These are phyloP conservation scores for Melanomma pulvis-pyrius DNA, from an alignment of 495 filamentous ascomycete genomes.

Conservation along the genomic window DNA sequence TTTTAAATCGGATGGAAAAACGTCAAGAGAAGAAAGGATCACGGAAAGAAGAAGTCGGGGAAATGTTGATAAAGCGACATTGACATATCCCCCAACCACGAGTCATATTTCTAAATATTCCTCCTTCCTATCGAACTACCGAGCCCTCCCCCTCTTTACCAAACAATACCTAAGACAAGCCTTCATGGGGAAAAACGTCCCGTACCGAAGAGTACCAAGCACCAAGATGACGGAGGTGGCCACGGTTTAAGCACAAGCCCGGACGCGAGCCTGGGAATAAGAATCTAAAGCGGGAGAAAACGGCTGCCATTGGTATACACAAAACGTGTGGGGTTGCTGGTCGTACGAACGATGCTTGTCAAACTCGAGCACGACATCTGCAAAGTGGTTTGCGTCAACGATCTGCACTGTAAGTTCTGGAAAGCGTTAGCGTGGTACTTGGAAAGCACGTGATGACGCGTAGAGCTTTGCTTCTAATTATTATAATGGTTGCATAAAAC, in stretches of 20 bases:
- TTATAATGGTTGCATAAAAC: too few relatives aligned
- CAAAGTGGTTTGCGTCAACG: slow-evolving; percentile 2
- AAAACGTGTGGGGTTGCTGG: background rate
- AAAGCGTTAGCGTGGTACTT: background rate
- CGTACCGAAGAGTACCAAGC: background rate
- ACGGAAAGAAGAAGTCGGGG: background rate
- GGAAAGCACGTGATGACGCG: background rate
- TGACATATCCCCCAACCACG: background rate
- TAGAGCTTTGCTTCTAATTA: too few relatives aligned
- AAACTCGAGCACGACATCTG: slow-evolving; percentile 20
- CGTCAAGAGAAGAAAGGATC: background rate
- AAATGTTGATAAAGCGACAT: background rate
- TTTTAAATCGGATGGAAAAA: background rate
- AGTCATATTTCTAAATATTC: background rate
- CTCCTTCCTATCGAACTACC: background rate
- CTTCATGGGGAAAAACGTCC: background rate
- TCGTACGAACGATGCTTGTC: slow-evolving; percentile 7
- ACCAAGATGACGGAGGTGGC: slow-evolving; percentile 7
- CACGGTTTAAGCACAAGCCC: slow-evolving; percentile 6
- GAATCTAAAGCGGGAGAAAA: background rate
- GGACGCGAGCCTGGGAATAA: background rate
- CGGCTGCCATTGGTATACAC: background rate
- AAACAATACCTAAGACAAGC: background rate
- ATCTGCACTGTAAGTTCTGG: background rate
- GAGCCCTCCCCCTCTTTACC: background rate